Evolutionary conservation across 768 basidiomycete species (phyloP).

Genomic region (Hypholoma fasciculare): DNA sequence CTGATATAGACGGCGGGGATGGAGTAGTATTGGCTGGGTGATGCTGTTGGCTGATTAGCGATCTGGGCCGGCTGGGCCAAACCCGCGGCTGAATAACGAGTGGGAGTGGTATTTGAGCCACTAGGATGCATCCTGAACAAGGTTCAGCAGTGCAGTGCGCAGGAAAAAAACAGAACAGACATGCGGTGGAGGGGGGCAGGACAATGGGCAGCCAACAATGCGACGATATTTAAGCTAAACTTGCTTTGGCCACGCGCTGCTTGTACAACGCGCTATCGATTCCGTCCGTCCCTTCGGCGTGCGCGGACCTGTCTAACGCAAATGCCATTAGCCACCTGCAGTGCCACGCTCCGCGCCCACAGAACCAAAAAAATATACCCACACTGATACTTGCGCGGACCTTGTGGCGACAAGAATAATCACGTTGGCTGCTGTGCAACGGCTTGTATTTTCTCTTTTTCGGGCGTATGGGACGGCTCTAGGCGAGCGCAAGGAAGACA

Average conservation of each 20-base stretch:
- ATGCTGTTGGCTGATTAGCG: not conserved
- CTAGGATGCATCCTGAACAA: not conserved
- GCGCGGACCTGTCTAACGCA: not conserved
- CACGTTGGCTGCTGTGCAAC: too few relatives aligned
- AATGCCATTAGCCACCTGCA: not conserved
- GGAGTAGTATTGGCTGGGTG: not conserved
- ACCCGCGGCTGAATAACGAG: not conserved
- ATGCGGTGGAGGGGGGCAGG: not conserved
- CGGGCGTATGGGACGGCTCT: too few relatives aligned
- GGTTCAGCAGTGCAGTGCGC: not conserved
- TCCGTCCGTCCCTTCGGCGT: not conserved
- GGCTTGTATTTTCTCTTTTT: too few relatives aligned
- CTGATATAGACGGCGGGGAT: too few relatives aligned
- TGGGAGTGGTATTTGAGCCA: not conserved
- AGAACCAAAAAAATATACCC: too few relatives aligned
- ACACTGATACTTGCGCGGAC: too few relatives aligned
- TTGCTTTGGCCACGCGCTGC: not conserved
- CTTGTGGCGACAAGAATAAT: too few relatives aligned
- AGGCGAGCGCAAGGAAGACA: too few relatives aligned
- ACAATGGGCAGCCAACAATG: conserved; percentile 6
- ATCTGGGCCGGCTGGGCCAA: not conserved
- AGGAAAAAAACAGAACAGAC: not conserved
- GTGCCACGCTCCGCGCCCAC: too few relatives aligned
- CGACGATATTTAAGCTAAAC: not conserved
- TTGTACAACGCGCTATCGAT: not conserved